phyloP scores from a whole-genome alignment of 345 rosid genomes.

The Murraya paniculata region DNA sequence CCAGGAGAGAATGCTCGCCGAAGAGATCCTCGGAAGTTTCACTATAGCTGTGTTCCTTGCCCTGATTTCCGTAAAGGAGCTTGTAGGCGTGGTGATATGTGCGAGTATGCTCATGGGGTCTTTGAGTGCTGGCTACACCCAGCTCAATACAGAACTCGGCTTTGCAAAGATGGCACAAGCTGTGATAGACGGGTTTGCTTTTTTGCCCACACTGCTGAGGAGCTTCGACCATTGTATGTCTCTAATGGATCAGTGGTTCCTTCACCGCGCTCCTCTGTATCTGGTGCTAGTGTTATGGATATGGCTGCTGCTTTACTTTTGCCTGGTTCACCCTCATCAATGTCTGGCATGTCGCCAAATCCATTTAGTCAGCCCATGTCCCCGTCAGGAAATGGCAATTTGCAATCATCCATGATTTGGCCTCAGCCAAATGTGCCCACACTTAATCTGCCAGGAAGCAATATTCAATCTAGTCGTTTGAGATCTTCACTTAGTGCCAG shows the following conservation, averaged over 20 bases:
- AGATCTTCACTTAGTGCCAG: slow-evolving; percentile 47
- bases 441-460: slow-evolving; percentile 43
- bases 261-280: slow-evolving; percentile 39
- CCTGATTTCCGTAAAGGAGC: slow-evolving; percentile 74
- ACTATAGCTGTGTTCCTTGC: slow-evolving; percentile 76
- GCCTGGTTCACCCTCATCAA: slow-evolving; percentile 48
- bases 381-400: slow-evolving; percentile 32
- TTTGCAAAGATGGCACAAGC: slow-evolving; percentile 53
- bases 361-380: slow-evolving; percentile 42
- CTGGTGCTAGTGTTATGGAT: slow-evolving; percentile 45
- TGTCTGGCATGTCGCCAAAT: slow-evolving; percentile 33
- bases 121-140: slow-evolving; percentile 87
- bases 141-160: slow-evolving; percentile 51
- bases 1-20: slow-evolving; percentile 79
- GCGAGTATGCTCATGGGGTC: slow-evolving; percentile 58
- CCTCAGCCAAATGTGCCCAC: slow-evolving; percentile 51
- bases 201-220: slow-evolving; percentile 43
- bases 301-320: slow-evolving; percentile 45
- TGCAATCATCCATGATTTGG: slow-evolving; percentile 38
- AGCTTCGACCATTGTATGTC: slow-evolving; percentile 46
- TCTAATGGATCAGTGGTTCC: slow-evolving; percentile 48
- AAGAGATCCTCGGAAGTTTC: slow-evolving; percentile 74
- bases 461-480: slow-evolving; percentile 54
- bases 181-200: slow-evolving; percentile 52
- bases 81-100: slow-evolving; percentile 64